Base-by-base conservation (phyloP, 345 rosid genomes). In the Salix arbutifolia region DNA sequence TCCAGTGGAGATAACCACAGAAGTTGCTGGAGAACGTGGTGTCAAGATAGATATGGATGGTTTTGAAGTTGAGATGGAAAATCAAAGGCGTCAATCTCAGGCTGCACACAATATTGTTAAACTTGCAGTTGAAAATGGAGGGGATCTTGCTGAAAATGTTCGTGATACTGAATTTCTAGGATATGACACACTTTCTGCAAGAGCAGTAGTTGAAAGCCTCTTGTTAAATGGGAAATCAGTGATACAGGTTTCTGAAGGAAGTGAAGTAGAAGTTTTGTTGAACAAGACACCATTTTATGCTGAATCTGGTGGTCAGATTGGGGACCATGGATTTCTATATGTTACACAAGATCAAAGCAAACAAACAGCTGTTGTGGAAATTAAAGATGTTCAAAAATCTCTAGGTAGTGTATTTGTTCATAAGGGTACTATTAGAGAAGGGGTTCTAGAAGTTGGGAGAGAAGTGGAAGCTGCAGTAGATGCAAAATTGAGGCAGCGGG, bases 271-370 rank as follows among this genome's bases (percentile, higher is more conserved):
- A 87, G 86, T 93, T 75, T 86, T 95, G 81, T 89, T 91, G 60
- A 87, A 90, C 79, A 90, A 87, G 84, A 93, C 99, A 44, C 98
- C 99, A 26, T 95, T 95, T 82, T 93, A 93, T 74, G 98, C 99
- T 71, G 98, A 95, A 82, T 91, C 99, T 26, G 98, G 99, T 76
- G 99, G 97, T 76, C 99, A 95, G 79, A 89, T 95, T 73, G 99
- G 90, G 28, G 99, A 93, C 84, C 87, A 87, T 66, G 99, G 97
- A 61, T 82, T 87, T 79, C 80, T 93, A 25, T 91, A 85, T 85
- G 84, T 90, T 77, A 83, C 79, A 65, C 82, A 77, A 75, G 88
- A 81, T 84, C 87, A 73, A 67, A 81, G 75, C 70, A 86, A 84
- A 87, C 76, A 76, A 38, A 84, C 66, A 44, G 91, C 90, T 81